Conservation (phyloP, 1,284 basidiomycete genomes). For the Rhizoctonia solani region DNA sequence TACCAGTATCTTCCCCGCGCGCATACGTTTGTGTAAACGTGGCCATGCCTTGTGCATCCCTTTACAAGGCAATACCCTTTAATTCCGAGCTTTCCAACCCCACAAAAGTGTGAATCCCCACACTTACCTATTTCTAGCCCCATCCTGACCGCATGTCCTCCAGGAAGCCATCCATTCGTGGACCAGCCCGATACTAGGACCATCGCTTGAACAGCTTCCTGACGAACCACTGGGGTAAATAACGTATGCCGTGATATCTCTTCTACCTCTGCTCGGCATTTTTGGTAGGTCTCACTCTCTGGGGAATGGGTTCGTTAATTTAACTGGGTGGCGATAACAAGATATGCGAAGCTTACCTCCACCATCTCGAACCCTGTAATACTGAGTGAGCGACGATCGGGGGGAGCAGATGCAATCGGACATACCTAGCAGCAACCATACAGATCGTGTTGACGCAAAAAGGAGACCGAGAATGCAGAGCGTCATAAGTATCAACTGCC, state of each 20-base stretch:
- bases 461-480: conserved; percentile 76
- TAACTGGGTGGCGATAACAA: conserved; percentile 12
- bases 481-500: conserved; percentile 76
- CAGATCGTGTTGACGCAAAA: conserved; percentile 86
- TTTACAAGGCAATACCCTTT: conserved; percentile 43
- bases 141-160: conserved; percentile 91
- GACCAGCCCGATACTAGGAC: conserved; percentile 87
- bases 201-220: conserved; percentile 89
- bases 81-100: background rate
- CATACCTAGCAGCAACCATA: conserved; percentile 71
- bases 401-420: background rate
- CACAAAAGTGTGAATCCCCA: background rate
- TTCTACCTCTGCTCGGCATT: conserved; percentile 79
- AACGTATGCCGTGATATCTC: conserved; percentile 81
- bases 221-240: conserved; percentile 78
- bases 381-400: background rate
- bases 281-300: conserved; percentile 64
- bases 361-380: conserved; percentile 73
- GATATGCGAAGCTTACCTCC: conserved; percentile 59
- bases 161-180: conserved; percentile 84
- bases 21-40: conserved; percentile 73
- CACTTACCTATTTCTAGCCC: conserved; percentile 82
- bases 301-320: conserved; percentile 28
- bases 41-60: conserved; percentile 91
- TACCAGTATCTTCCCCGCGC: conserved; percentile 60